phyloP scores from a whole-genome alignment of 2,329 filamentous ascomycete genomes.

The Podosphaera xanthii region DNA sequence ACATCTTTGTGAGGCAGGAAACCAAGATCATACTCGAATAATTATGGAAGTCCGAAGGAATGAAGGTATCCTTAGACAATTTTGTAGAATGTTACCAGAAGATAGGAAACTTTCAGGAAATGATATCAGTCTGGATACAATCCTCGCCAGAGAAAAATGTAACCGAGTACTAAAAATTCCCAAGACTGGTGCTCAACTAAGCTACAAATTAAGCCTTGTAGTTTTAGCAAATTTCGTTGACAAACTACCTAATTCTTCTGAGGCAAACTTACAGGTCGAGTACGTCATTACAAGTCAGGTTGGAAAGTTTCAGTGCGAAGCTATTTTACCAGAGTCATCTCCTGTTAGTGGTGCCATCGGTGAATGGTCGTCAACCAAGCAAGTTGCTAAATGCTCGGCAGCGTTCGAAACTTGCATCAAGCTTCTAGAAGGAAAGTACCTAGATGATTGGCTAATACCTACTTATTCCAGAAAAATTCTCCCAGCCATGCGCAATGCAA shows the following conservation, averaged over 20 bases:
- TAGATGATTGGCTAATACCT: slow-evolving; percentile 56
- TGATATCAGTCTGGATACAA: slow-evolving; percentile 30
- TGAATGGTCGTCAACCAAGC: slow-evolving; percentile 40
- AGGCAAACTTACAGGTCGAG: slow-evolving; percentile 20
- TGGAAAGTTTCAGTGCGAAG: slow-evolving; percentile 48
- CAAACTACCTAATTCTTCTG: slow-evolving; percentile 30
- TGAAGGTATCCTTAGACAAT: slow-evolving; percentile 42
- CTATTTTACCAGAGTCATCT: slow-evolving; percentile 52
- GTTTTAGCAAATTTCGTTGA: slow-evolving; percentile 53
- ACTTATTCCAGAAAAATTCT: slow-evolving; percentile 49
- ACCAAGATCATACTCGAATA: slow-evolving; percentile 33
- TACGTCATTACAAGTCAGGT: slow-evolving; percentile 38
- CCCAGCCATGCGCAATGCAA: slow-evolving; percentile 69
- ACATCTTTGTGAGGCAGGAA: slow-evolving; percentile 58
- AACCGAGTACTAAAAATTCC: slow-evolving; percentile 29
- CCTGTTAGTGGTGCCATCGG: slow-evolving; percentile 48
- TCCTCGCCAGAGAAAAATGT: slow-evolving; percentile 25
- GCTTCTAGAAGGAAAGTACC: slow-evolving; percentile 39
- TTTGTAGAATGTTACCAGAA: slow-evolving; percentile 51
- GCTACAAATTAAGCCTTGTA: slow-evolving; percentile 48
- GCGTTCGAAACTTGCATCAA: slow-evolving; percentile 63
- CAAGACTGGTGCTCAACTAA: slow-evolving; percentile 52
- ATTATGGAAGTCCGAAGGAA: slow-evolving; percentile 36
- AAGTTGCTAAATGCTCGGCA: slow-evolving; percentile 65
- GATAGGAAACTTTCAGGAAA: slow-evolving; percentile 45